A percentile compares a stretch with the other conserved stretches of the same genome.
phyloP scores from a whole-genome alignment of 1,139 yeast genomes.

The Zygoascus sp. region DNA sequence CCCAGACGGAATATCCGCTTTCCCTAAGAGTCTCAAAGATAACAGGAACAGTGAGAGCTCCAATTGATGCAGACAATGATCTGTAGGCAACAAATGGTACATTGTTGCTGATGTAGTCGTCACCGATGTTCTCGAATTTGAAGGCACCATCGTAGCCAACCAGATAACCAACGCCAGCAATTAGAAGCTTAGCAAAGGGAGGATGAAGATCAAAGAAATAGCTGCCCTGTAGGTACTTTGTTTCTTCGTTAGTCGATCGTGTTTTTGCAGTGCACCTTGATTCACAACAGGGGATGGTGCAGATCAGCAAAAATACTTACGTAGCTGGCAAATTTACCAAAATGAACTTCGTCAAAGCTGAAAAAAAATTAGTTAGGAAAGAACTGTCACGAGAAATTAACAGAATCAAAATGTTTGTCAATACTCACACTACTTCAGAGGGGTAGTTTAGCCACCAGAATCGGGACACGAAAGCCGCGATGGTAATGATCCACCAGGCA shows the following conservation, averaged over 20 bases:
- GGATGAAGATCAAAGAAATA: slow-evolving; percentile 83
- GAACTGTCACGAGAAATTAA: no score
- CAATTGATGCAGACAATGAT: slow-evolving; percentile 73
- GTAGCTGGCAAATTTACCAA: slow-evolving; percentile 79
- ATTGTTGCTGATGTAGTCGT: slow-evolving; percentile 63
- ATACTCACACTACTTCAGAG: slow-evolving; percentile 61
- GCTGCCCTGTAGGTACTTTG: slow-evolving; percentile 32
- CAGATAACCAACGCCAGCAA: slow-evolving; percentile 84
- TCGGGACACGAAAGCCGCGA: slow-evolving; percentile 64
- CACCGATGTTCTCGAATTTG: slow-evolving; percentile 89
- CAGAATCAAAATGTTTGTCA: background rate
- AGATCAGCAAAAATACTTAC: slow-evolving; percentile 15
- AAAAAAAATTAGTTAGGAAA: no score
- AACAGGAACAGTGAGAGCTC: slow-evolving; percentile 76
- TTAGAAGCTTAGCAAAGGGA: slow-evolving; percentile 87
- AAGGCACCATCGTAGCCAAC: slow-evolving; percentile 81
- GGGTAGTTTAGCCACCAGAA: slow-evolving; percentile 72
- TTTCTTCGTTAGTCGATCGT: slow-evolving; percentile 19
- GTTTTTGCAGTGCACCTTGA: no score
- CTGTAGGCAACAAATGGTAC: slow-evolving; percentile 92
- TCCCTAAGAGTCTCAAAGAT: slow-evolving; percentile 80
- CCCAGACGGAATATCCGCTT: slow-evolving; percentile 69
- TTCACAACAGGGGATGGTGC: background rate
- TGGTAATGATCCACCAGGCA: slow-evolving; percentile 44
- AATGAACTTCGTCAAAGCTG: slow-evolving; percentile 90